These are phyloP conservation scores for Erythrobasidium hasegawianum DNA, from an alignment of 1,284 basidiomycete species.

Conservation along the genomic window DNA sequence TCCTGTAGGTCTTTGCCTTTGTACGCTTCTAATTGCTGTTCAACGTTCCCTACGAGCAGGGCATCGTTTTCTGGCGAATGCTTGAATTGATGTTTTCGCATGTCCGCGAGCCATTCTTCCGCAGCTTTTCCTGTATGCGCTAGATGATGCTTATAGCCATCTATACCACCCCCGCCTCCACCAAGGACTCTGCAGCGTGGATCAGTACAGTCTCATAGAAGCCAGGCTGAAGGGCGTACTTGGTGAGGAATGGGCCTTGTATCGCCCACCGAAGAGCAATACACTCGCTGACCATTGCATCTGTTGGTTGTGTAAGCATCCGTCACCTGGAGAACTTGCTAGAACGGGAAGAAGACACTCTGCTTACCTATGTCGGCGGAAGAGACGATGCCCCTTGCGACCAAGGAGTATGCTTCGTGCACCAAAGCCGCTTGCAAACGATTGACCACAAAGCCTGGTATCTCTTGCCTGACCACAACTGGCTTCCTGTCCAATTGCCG, in stretches of 20 bases:
- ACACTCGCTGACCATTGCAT: constrained; percentile 20
- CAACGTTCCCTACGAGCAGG: constrained; percentile 8
- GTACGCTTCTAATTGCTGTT: constrained; percentile 15
- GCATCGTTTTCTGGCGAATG: constrained; percentile 4
- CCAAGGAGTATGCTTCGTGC: constrained; percentile 31
- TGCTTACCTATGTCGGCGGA: constrained; percentile 25
- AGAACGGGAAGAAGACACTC: not conserved
- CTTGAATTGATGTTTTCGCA: constrained; percentile 19
- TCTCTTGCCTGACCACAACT: constrained; percentile 18
- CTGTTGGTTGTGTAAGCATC: not conserved
- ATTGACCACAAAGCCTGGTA: constrained; percentile 31
- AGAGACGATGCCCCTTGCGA: constrained; percentile 28
- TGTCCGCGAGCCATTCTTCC: constrained; percentile 21
- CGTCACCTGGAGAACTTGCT: not conserved
- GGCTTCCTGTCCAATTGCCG: constrained; percentile 24
- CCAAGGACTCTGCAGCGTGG: constrained; percentile 24
- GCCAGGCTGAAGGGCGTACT: not conserved
- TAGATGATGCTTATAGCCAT: constrained; percentile 25
- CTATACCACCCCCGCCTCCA: constrained; percentile 24
- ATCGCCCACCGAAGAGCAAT: constrained; percentile 32
- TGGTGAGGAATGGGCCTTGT: constrained; percentile 32
- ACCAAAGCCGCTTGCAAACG: constrained; percentile 33
- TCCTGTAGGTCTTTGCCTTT: constrained; percentile 5
- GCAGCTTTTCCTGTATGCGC: constrained; percentile 19
- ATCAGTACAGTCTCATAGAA: not conserved